Base-by-base conservation (phyloP, 2,329 filamentous ascomycete genomes). In the Aspergillus amoenus region DNA sequence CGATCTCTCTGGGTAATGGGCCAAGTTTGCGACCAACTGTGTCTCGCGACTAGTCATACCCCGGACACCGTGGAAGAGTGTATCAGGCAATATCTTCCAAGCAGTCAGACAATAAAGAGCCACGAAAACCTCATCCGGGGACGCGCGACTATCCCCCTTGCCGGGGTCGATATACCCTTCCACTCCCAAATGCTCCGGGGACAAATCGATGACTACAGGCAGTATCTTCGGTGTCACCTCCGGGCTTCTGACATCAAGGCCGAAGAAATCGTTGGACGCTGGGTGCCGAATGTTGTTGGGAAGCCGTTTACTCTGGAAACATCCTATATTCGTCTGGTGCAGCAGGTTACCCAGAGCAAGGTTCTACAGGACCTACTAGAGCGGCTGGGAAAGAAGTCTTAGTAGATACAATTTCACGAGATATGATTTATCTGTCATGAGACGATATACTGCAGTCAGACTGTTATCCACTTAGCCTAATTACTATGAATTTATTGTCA, bases 81-180 rank as follows among this genome's bases (percentile, higher is more conserved):
- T 12, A 39, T 49, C 12, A 15, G 13, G 4, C 18, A 21, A 3
- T n/a, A 48, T 6, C 8, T 57, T 5, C 3, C 18, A n/a, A 7
- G 5, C 3, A 8, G 15, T 18, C 32, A 24, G n/a, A 21, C 7
- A n/a, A 22, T 30, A 42, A 39, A 17, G 22, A 44, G 2, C 37
- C 49, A 9, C 17, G 43, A 17, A 11, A 18, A 11, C 5, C 30
- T 57, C 6, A 7, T n/a, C 13, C 55, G 55, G 24, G 37, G 48
- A 7, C 24, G n/a, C 2, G 55, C 55, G 7, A 44, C 49, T 1
- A 52, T 57, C 8, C 55, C 55, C 2, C 47, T 57, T 34, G 27
- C 41, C 15, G 53, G 53, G 8, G 44, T 57, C 13, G 49, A 57
- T 37, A 51, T 57, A 24, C 55, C 55, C 5, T 57, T 57, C 18